A percentile compares a stretch with the other conserved stretches of the same genome.
These are phyloP conservation scores for Cronartium quercuum DNA, from an alignment of 1,284 basidiomycete species.

Conservation along the genomic window DNA sequence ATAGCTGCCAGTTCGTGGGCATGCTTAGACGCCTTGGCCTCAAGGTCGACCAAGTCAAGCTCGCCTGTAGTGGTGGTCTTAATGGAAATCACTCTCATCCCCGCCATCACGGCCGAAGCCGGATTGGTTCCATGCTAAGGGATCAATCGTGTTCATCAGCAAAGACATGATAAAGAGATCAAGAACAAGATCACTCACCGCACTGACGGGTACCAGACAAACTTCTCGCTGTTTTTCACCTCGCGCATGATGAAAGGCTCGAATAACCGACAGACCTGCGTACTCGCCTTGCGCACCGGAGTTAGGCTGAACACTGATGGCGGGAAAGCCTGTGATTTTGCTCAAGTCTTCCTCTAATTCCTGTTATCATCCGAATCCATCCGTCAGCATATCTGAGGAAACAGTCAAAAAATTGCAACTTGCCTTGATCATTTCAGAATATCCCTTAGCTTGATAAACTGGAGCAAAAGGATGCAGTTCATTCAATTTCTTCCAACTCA, in stretches of 20 bases:
- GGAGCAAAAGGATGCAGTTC: constrained; percentile 89
- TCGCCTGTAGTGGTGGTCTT: constrained; percentile 82
- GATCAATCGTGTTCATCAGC: background rate
- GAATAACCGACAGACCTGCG: constrained; percentile 83
- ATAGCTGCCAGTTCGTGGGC: constrained; percentile 87
- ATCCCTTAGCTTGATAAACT: constrained; percentile 80
- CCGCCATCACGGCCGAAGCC: constrained; percentile 86
- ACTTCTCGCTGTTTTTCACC: constrained; percentile 81
- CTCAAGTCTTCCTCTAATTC: constrained; percentile 87
- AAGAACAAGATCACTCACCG: constrained; percentile 65
- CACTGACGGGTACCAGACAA: constrained; percentile 84
- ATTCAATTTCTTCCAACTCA: constrained; percentile 88
- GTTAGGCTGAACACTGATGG: constrained; percentile 93
- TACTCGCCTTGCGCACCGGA: constrained; percentile 96
- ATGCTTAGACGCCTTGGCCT: constrained; percentile 79
- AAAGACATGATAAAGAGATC: constrained; percentile 69
- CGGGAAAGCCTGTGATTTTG: constrained; percentile 88
- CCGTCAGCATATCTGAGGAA: background rate
- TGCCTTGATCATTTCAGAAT: constrained; percentile 51
- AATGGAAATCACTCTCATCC: constrained; percentile 88
- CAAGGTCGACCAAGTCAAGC: constrained; percentile 79
- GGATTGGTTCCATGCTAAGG: constrained; percentile 44
- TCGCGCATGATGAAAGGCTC: constrained; percentile 83
- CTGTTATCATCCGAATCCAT: constrained; percentile 47
- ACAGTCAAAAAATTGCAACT: background rate